These are phyloP conservation scores for Dorcoceras hygrometricum DNA, from an alignment of 257 asterid genomes.

Conservation along the genomic window DNA sequence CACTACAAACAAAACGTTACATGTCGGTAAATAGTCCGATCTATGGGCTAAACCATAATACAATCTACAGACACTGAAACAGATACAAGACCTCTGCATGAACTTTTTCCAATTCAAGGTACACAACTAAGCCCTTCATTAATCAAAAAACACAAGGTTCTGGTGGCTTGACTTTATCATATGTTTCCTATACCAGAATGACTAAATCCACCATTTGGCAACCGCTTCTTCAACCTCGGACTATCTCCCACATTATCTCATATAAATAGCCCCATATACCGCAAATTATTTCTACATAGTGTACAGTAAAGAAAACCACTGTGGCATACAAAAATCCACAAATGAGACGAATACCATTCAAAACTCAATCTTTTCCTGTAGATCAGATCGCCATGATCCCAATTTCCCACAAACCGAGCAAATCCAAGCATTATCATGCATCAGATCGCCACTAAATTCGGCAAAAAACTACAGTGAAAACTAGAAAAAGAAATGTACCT, in stretches of 20 bases:
- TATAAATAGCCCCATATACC: background rate
- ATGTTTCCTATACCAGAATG: background rate
- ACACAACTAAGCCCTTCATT: background rate
- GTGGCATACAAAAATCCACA: background rate
- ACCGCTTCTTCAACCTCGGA: background rate
- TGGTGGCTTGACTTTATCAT: background rate
- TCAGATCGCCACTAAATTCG: background rate
- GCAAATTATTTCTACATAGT: background rate
- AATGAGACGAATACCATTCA: background rate
- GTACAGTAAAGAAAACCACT: background rate
- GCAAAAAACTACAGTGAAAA: background rate
- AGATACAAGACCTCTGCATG: background rate
- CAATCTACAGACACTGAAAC: background rate
- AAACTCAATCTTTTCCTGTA: background rate
- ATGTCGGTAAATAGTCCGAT: background rate
- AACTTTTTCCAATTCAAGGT: background rate
- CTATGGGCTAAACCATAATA: background rate
- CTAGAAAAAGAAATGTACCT: constrained; percentile 34
- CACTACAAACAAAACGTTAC: too few relatives aligned
- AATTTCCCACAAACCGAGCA: background rate
- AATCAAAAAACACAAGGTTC: background rate
- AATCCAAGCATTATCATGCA: background rate
- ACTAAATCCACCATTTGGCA: background rate
- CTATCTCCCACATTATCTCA: background rate
- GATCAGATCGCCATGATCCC: constrained; percentile 14